These are phyloP conservation scores for Cystobasidium tubakii DNA, from an alignment of 768 basidiomycete genomes.

Conservation along the genomic window DNA sequence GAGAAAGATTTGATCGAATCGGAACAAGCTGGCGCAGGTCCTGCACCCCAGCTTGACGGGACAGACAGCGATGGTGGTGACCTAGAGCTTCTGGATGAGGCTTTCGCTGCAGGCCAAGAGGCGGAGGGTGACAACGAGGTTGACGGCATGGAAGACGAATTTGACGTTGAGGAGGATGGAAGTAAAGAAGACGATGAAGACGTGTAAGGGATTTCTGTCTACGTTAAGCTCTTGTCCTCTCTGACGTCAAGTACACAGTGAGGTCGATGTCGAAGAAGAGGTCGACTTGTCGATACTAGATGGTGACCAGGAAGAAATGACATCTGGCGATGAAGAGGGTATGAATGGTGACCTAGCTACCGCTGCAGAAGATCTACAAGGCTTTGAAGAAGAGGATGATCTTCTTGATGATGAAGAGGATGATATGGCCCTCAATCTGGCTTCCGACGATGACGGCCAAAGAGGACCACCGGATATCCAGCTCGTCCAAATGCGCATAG, in stretches of 20 bases:
- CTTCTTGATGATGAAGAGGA: slow-evolving; percentile 53
- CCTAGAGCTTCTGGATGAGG: slow-evolving; percentile 35
- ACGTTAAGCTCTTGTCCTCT: neutral
- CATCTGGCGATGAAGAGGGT: slow-evolving; percentile 38
- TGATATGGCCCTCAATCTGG: slow-evolving; percentile 48
- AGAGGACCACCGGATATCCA: slow-evolving; percentile 66
- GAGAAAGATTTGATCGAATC: slow-evolving; percentile 43
- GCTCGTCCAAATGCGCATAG: slow-evolving; percentile 70
- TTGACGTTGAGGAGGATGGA: slow-evolving; percentile 48
- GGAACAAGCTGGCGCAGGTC: slow-evolving; percentile 10
- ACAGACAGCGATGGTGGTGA: slow-evolving; percentile 34
- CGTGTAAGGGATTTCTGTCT: slow-evolving; percentile 20
- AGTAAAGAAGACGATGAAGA: slow-evolving; percentile 50
- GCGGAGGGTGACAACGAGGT: slow-evolving; percentile 35
- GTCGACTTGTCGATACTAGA: neutral
- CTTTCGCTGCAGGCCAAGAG: slow-evolving; percentile 16
- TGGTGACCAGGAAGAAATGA: slow-evolving; percentile 25
- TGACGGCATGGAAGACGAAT: slow-evolving; percentile 43
- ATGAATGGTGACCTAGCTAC: slow-evolving; percentile 53
- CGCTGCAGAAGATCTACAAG: slow-evolving; percentile 52
- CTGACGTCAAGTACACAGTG: neutral
- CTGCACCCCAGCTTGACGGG: slow-evolving; percentile 4
- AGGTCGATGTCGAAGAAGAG: neutral
- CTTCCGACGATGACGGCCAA: slow-evolving; percentile 63
- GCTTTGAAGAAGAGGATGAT: slow-evolving; percentile 55